These are phyloP conservation scores for Physcomitrium patens DNA, from an alignment of 225 moss, liverwort and hornwort genomes.

Conservation along the genomic window DNA sequence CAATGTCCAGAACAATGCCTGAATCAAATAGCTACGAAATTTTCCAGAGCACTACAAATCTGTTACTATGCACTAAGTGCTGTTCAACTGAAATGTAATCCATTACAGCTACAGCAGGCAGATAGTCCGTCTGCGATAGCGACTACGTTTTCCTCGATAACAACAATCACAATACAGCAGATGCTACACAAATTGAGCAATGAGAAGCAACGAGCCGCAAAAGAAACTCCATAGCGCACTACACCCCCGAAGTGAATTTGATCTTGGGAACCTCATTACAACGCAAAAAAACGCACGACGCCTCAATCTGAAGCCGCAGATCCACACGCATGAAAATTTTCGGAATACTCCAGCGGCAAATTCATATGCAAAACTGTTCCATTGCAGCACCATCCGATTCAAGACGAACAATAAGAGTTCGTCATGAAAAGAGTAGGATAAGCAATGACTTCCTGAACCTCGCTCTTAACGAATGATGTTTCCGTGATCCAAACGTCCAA, in stretches of 20 bases:
- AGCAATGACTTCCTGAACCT: neutral
- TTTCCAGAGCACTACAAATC: neutral
- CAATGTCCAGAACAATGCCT: conserved; percentile 57
- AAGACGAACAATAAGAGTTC: neutral
- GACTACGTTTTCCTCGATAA: no score
- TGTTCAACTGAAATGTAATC: neutral
- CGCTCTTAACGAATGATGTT: neutral
- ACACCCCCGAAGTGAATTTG: no score
- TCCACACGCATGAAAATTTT: no score
- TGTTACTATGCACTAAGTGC: neutral
- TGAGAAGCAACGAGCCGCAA: no score
- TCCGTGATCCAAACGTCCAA: no score
- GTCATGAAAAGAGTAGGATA: neutral
- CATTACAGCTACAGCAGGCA: neutral
- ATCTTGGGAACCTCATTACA: no score
- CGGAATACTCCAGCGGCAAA: neutral
- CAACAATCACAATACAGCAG: no score
- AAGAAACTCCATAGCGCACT: no score
- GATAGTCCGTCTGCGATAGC: neutral
- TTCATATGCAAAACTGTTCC: neutral
- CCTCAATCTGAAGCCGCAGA: no score
- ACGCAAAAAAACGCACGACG: no score
- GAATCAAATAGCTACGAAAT: conserved; percentile 62
- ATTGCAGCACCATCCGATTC: neutral
- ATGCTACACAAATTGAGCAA: no score